Base-by-base conservation (phyloP, 352 stramenopile genomes). In the Globisporangium barbulae region DNA sequence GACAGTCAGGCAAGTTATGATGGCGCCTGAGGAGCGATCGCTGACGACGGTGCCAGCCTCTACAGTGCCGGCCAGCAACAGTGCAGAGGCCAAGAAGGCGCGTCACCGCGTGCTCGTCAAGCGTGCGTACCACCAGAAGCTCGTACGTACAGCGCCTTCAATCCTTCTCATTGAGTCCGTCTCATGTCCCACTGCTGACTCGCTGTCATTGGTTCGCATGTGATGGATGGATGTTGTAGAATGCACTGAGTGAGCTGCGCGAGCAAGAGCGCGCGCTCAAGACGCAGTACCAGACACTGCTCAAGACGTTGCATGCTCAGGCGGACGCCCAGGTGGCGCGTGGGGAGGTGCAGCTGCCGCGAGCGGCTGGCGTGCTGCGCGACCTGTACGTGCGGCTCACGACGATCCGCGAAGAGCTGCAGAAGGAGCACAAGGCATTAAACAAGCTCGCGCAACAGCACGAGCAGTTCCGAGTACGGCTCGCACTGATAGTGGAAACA, bases 61-160 rank as follows among this genome's bases (percentile, higher is more conserved):
- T 4, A 10, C 19, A 31, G n/a, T 31, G 9, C 0, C 5, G 2
- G 10, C 17, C 22, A 13, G 5, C 12, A 10, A 9, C 31, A 19
- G 21, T 15, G 58, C 31, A 1, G 60, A 65, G 13, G 60, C 42
- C 44, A 61, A 61, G 45, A 50, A 53, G 9, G 55, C 55, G 42
- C 49, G 52, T 41, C 71, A 78, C 52, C 65, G 71, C 19, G 55
- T 75, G 39, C 67, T 71, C n/a, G 71, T 78, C 56, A 74, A 78
- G 55, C 68, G 71, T 33, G 61, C 68, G n/a, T 78, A 78, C 45
- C 65, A 78, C 65, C 56, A 67, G 37, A 70, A 69, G 55, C 68
- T 75, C 25, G 71, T 74, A 35, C 30, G 70, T 60, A 2, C 12
- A 35, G 9, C 3, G 17, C 31, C 9, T 22, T 5, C 15, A 15